Percentiles rank a stretch among this genome's conserved stretches.
Evolutionary conservation across 164 flowering plant species (phyloP).

Genomic region (Magnolia sinica): DNA sequence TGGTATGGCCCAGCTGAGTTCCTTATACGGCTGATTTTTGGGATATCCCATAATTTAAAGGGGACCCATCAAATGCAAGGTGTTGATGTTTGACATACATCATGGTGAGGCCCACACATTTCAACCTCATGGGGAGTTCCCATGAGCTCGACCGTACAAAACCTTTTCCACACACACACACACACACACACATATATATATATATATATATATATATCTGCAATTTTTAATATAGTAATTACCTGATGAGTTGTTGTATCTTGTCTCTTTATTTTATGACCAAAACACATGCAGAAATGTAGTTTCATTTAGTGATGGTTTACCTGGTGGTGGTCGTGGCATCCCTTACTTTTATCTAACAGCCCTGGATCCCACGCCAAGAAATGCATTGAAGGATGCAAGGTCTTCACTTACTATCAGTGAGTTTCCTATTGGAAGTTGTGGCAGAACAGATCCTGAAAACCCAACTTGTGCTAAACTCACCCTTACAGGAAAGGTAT

Average conservation of each 20-base stretch:
- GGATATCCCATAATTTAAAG: too few relatives aligned
- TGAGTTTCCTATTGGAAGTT: conserved; percentile 78
- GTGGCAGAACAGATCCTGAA: conserved; percentile 82
- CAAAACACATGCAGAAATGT: conserved; percentile 66
- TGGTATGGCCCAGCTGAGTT: too few relatives aligned
- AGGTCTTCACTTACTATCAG: conserved; percentile 81
- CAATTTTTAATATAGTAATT: not conserved
- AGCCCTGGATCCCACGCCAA: conserved; percentile 87
- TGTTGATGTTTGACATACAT: too few relatives aligned
- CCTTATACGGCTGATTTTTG: too few relatives aligned
- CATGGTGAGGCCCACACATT: too few relatives aligned
- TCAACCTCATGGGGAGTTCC: too few relatives aligned
- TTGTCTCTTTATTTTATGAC: conserved; percentile 4
- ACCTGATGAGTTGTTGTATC: not conserved
- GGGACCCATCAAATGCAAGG: too few relatives aligned
- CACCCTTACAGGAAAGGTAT: conserved; percentile 90
- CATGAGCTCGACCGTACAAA: too few relatives aligned
- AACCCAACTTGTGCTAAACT: conserved; percentile 87
- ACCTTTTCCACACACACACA: too few relatives aligned
- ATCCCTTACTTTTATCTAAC: conserved; percentile 95
- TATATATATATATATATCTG: too few relatives aligned
- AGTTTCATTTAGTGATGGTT: conserved; percentile 93
- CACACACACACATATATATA: too few relatives aligned
- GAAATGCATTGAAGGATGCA: conserved; percentile 65
- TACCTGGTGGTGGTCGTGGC: conserved; percentile 62